Evolutionary conservation across 2,329 filamentous ascomycete genomes (phyloP), one percentile per base, ranked within the genome.

Genomic region (Phoma sp.): DNA sequence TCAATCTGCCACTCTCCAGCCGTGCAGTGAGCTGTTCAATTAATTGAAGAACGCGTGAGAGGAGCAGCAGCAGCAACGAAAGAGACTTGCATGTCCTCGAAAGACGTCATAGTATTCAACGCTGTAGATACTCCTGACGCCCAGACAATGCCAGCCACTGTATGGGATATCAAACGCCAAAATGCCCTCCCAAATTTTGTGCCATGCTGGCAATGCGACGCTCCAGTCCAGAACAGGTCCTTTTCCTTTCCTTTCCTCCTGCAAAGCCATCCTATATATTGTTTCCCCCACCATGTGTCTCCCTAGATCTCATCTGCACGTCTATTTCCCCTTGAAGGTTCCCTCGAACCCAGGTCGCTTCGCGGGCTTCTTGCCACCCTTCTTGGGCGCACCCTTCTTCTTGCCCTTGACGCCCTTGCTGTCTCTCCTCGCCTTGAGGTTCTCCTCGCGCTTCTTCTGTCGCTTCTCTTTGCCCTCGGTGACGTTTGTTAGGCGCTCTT

Each of bases 351-450:
- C 84, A 2, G 84, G 81, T 63, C 83, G 76, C 51, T 77, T 80
- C 60, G 50, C 77, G 61, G 81, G 81, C 85, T 80, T 74, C 55
- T 75, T 75, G 9, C 81, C 83, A 68, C 85, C 86, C 69, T 63
- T 80, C 48, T 57, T 57, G 2, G 54, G 47, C 17, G 33, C 27
- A 54, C 59, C 78, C 76, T 84, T 85, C 78, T 81, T 74, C 57
- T 72, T 74, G 33, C 68, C 66, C 82, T 96, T 96, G 76, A 87
- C 86, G 71, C 94, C 91, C 73, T 88, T 88, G 65, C 90, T 88
- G 48, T 91, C 89, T 73, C 90, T 89, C 43, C 89, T 82, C 76
- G 90, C 89, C 62, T 85, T 84, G 43, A 98, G 60, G 60, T 81
- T 81, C 39, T 75, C 74, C 63, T 81, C 79, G 17, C 80, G 72